Percentiles rank a stretch among this genome's conserved stretches.
These are phyloP conservation scores for Pythium folliculosum DNA, from an alignment of 352 stramenopile genomes.

Conservation along the genomic window DNA sequence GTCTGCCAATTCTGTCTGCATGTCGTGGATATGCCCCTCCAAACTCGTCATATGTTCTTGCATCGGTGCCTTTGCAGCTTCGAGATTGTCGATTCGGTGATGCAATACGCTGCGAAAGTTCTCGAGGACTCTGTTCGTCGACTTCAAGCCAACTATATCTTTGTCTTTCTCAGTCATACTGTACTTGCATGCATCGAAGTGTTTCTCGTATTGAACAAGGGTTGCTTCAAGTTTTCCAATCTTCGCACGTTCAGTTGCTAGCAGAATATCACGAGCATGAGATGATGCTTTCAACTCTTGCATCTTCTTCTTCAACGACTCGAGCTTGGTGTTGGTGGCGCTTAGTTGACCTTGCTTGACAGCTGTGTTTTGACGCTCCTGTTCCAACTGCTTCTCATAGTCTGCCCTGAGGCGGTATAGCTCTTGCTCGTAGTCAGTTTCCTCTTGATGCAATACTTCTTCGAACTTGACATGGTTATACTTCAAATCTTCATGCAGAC, in stretches of 20 bases:
- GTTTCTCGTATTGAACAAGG: slow-evolving; percentile 67
- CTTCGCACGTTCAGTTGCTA: slow-evolving; percentile 74
- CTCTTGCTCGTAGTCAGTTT: slow-evolving; percentile 82
- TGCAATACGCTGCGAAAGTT: slow-evolving; percentile 83
- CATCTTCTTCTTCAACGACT: slow-evolving; percentile 84
- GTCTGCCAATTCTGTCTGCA: slow-evolving; percentile 75
- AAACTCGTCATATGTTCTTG: slow-evolving; percentile 54
- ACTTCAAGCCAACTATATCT: slow-evolving; percentile 60
- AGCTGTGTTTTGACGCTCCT: slow-evolving; percentile 75
- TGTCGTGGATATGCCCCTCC: slow-evolving; percentile 72
- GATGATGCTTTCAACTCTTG: slow-evolving; percentile 79
- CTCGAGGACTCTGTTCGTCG: slow-evolving; percentile 76
- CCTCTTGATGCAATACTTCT: slow-evolving; percentile 79
- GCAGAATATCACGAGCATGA: slow-evolving; percentile 64
- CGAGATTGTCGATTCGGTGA: slow-evolving; percentile 72
- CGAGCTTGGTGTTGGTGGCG: slow-evolving; percentile 77
- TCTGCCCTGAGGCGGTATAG: slow-evolving; percentile 53
- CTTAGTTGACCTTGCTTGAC: slow-evolving; percentile 81
- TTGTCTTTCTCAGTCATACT: slow-evolving; percentile 76
- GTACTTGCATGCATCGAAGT: slow-evolving; percentile 72
- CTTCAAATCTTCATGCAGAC: slow-evolving; percentile 79
- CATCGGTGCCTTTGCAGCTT: slow-evolving; percentile 75
- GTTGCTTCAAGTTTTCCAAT: slow-evolving; percentile 61
- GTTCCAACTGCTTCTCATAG: slow-evolving; percentile 67
- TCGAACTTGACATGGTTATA: slow-evolving; percentile 89